A percentile compares a stretch with the other conserved stretches of the same genome.
phyloP scores from a whole-genome alignment of 257 asterid species.

The Solanum chiquidenum region DNA sequence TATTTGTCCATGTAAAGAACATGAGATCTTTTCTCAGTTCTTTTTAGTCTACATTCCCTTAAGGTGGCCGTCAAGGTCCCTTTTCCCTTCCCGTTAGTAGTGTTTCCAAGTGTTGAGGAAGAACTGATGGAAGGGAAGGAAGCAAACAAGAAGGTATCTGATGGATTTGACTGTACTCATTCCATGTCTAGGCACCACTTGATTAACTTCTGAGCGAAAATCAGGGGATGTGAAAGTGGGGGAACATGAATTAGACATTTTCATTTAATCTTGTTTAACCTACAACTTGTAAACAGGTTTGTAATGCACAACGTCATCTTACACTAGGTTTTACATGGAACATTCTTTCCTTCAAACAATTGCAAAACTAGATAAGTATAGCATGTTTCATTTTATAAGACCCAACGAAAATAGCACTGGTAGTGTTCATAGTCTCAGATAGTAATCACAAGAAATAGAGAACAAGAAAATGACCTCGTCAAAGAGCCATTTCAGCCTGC shows the following conservation, averaged over 20 bases:
- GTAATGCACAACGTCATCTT: background rate
- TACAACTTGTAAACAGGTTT: background rate
- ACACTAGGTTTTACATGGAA: background rate
- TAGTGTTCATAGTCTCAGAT: background rate
- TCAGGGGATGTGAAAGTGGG: background rate
- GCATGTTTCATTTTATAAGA: background rate
- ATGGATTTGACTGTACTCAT: background rate
- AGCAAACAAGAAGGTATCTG: background rate
- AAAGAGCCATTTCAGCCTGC: slow-evolving; percentile 89
- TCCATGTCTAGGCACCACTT: background rate
- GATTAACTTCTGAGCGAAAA: background rate
- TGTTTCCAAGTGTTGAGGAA: background rate
- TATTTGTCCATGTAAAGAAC: background rate
- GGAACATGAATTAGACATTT: background rate
- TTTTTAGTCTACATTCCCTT: background rate
- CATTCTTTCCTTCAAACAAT: background rate
- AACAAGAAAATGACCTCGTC: slow-evolving; percentile 22
- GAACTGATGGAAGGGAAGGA: background rate
- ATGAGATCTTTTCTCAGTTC: background rate
- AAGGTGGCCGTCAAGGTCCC: background rate
- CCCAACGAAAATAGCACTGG: background rate
- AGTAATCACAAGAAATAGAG: background rate
- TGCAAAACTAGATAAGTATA: background rate
- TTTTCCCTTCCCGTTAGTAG: background rate
- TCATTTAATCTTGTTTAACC: background rate